These are phyloP conservation scores for Lecanoromycetidae sp. DNA, from an alignment of 2,329 filamentous ascomycete genomes.

Conservation along the genomic window DNA sequence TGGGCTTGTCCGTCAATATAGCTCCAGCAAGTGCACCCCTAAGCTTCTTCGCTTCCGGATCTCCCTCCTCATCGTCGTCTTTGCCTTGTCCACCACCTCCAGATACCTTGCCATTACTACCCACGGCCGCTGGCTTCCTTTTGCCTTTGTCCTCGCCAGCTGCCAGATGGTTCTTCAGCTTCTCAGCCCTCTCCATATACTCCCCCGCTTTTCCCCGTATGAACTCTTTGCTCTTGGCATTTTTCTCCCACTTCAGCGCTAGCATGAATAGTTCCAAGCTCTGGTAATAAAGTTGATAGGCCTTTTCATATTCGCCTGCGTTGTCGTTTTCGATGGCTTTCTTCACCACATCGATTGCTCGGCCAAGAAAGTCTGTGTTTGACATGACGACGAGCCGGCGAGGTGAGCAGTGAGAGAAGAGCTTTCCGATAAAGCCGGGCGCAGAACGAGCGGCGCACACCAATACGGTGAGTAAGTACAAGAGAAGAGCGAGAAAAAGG, in stretches of 20 bases:
- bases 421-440: neutral
- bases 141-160: constrained; percentile 51
- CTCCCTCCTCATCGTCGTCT: constrained; percentile 53
- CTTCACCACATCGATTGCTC: constrained; percentile 92
- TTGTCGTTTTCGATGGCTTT: constrained; percentile 96
- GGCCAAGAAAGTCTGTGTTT: constrained; percentile 90
- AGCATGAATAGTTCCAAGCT: constrained; percentile 97
- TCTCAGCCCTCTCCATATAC: constrained; percentile 98
- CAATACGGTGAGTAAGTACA: too few species aligned
- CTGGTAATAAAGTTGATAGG: constrained; percentile 91
- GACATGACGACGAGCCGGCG: constrained; percentile 49
- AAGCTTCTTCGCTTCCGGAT: constrained; percentile 92
- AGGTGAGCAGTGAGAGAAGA: neutral
- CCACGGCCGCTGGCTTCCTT: constrained; percentile 40
- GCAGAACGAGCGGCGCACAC: too few species aligned
- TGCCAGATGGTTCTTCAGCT: constrained; percentile 81
- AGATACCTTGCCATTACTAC: constrained; percentile 40
- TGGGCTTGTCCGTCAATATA: constrained; percentile 88
- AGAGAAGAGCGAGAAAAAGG: too few species aligned
- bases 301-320: constrained; percentile 90
- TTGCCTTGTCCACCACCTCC: constrained; percentile 44
- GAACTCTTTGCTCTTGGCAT: constrained; percentile 91
- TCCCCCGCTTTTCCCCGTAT: constrained; percentile 89
- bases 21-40: constrained; percentile 80
- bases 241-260: constrained; percentile 99